A percentile compares a stretch with the other conserved stretches of the same genome.
Conservation (phyloP, 2,329 filamentous ascomycete genomes). For the Sclerotinia minor region DNA sequence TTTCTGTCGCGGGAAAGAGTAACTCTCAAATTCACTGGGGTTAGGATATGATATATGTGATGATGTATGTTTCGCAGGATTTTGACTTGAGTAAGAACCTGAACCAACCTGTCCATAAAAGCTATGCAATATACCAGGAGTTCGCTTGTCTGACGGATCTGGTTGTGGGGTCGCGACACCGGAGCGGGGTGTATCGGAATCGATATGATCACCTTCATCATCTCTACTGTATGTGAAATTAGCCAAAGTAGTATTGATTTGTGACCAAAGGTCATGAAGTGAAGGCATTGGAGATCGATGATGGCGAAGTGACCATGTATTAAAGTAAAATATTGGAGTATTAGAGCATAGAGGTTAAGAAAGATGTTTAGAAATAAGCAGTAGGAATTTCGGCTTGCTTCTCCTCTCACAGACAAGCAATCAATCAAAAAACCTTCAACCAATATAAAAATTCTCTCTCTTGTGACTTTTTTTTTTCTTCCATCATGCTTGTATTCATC, state of each 20-base stretch:
- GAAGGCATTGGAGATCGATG: slow-evolving; percentile 15
- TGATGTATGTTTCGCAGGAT: slow-evolving; percentile 39
- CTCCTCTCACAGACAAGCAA: slow-evolving; percentile 6
- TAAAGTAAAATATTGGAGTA: not conserved
- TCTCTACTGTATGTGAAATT: slow-evolving; percentile 47
- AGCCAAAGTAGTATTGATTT: slow-evolving; percentile 36
- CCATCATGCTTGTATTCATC: not conserved
- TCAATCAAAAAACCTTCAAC: not conserved
- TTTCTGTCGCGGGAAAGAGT: slow-evolving; percentile 32
- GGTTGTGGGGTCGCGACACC: slow-evolving; percentile 91
- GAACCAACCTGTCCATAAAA: slow-evolving; percentile 99
- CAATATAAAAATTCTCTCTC: slow-evolving; percentile 11
- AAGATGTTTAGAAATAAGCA: not conserved
- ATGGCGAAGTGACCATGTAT: not conserved
- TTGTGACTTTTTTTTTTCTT: slow-evolving; percentile 14
- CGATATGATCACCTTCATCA: slow-evolving; percentile 73
- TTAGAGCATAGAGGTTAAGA: slow-evolving; percentile 1
- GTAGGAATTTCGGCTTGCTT: not conserved
- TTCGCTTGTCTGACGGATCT: slow-evolving; percentile 89
- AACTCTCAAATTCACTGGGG: slow-evolving; percentile 30
- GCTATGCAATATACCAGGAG: slow-evolving; percentile 90
- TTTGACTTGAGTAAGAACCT: slow-evolving; percentile 58
- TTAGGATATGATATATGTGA: slow-evolving; percentile 33
- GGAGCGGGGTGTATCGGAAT: slow-evolving; percentile 83
- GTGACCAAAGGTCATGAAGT: slow-evolving; percentile 21